phyloP scores from a whole-genome alignment of 805 yeast species.

The Candida ascalaphidarum region DNA sequence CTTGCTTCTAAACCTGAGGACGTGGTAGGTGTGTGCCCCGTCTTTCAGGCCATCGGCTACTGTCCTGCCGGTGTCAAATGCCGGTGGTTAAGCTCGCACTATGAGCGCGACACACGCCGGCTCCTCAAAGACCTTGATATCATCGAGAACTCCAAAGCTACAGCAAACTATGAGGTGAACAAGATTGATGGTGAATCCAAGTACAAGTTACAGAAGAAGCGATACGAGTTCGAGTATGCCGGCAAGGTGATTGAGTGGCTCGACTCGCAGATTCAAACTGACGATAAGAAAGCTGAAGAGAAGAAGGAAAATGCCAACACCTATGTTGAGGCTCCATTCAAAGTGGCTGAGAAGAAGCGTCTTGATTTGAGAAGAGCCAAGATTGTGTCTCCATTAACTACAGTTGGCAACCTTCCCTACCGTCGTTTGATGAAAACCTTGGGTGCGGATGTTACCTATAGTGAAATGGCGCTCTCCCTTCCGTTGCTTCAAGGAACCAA shows the following conservation, averaged over 20 bases:
- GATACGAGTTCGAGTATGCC: constrained; percentile 49
- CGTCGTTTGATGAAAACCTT: constrained; percentile 84
- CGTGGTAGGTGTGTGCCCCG: constrained; percentile 77
- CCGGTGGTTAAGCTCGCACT: constrained; percentile 79
- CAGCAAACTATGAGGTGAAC: constrained; percentile 53
- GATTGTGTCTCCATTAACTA: constrained; percentile 91
- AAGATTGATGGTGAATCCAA: constrained; percentile 41
- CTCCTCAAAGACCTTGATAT: constrained; percentile 37
- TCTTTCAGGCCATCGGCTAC: constrained; percentile 68
- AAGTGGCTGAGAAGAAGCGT: constrained; percentile 72
- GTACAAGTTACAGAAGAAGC: constrained; percentile 48
- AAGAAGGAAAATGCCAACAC: constrained; percentile 29
- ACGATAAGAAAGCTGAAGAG: constrained; percentile 9
- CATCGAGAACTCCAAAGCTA: constrained; percentile 19
- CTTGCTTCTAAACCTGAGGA: constrained; percentile 62
- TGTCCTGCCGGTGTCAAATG: constrained; percentile 93
- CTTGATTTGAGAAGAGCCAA: constrained; percentile 65
- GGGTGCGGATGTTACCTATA: constrained; percentile 89
- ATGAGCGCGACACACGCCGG: constrained; percentile 34
- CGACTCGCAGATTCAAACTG: constrained; percentile 47
- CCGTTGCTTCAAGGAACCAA: constrained; percentile 87
- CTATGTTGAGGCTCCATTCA: constrained; percentile 73
- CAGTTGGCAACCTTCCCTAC: constrained; percentile 95
- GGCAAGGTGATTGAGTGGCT: constrained; percentile 49
- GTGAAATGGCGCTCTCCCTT: constrained; percentile 88